These are phyloP conservation scores for Cordia subcordata DNA, from an alignment of 257 asterid species.

Conservation along the genomic window DNA sequence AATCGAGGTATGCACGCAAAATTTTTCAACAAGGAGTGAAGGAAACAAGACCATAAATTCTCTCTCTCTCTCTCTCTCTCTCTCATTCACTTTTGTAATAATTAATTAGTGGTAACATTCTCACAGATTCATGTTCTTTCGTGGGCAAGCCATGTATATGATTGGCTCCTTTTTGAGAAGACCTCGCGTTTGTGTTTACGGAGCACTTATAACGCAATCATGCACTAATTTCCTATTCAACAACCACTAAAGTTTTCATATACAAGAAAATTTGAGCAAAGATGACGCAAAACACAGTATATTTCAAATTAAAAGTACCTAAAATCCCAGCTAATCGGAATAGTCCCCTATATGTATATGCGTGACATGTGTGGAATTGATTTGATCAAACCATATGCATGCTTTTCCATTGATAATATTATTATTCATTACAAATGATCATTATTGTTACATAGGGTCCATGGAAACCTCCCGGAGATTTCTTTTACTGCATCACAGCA, in stretches of 20 bases:
- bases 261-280: not conserved
- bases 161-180: constrained; percentile 11
- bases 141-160: constrained; percentile 22
- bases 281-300: not conserved
- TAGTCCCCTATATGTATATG: too few relatives aligned
- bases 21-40: constrained; percentile 24
- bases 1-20: constrained; percentile 5
- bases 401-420: not conserved
- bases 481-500: not conserved
- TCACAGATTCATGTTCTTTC: constrained; percentile 17
- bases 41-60: constrained; percentile 22
- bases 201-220: not conserved
- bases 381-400: not conserved
- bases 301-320: not conserved
- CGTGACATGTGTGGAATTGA: too few relatives aligned
- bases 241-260: not conserved
- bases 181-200: too few relatives aligned
- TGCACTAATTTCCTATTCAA: constrained; percentile 11
- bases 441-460: too few relatives aligned
- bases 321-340: not conserved
- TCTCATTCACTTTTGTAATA: too few relatives aligned
- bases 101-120: too few relatives aligned
- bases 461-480: too few relatives aligned
- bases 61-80: constrained; percentile 22
- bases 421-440: too few relatives aligned